Base-by-base conservation (phyloP, 495 filamentous ascomycete species). In the Aspergillus avenaceus region DNA sequence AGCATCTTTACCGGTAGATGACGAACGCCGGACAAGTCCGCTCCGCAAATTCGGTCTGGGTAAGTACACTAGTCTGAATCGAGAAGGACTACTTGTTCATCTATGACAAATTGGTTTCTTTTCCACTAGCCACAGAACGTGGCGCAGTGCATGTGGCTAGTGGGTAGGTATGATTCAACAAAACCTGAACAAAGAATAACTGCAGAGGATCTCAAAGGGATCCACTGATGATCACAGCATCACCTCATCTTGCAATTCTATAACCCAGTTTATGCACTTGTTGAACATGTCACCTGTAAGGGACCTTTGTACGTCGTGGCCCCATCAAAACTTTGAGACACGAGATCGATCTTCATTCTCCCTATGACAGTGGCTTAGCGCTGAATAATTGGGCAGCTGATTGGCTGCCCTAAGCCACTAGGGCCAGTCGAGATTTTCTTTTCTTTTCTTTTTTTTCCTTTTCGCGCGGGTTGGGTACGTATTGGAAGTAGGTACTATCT, bases 261-360 rank as follows among this genome's bases (percentile, higher is more conserved):
- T 13, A 24, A n/a, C 27, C 23, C 22, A 24, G 6, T 29, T 18
- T 28, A 24, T 49, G 13, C 28, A 42, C 6, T 32, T 37, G 45
- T 50, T 36, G 37, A 34, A 56, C 47, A 45, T 52, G 48, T 56
- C 54, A 56, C 14, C 54, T 49, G 49, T 49, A 56, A 56, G 54
- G 54, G 54, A 45, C 25, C 12, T 12, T 16, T 32, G 19, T 32
- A 38, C 41, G 41, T 50, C 14, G 52, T 38, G 45, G 47, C 41
- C 54, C 49, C 43, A 51, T 47, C 42, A 47, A 34, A 42, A 29
- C 34, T 18, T 38, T 38, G 29, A 42, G 16, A 56, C 54, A 56
- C 54, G 54, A 52, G 53, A 55, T 50, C 42, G 41, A 47, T 41
- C 42, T 16, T 12, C 13, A 26, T 3, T 1, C 25, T n/a, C n/a